phyloP scores from a whole-genome alignment of 768 basidiomycete species.

The Boletellus emodensis region DNA sequence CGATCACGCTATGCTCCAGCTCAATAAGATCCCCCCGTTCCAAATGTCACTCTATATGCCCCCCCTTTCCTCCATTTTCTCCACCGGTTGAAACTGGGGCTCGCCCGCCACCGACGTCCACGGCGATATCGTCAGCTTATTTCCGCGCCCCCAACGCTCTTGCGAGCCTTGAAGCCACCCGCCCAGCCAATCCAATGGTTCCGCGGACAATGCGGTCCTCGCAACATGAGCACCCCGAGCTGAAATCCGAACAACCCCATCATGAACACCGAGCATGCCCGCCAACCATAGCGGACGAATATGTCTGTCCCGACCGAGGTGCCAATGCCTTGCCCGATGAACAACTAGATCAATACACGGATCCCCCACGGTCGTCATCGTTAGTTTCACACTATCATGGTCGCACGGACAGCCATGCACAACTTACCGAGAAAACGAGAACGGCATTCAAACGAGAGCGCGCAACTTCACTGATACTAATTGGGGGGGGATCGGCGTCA shows the following conservation, averaged over 20 bases:
- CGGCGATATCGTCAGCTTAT: neutral
- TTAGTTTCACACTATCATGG: too few species aligned
- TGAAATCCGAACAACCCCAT: slow-evolving; percentile 57
- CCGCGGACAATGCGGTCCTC: slow-evolving; percentile 59
- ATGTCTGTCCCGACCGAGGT: slow-evolving; percentile 71
- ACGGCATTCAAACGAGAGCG: slow-evolving; percentile 75
- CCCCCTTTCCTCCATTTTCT: slow-evolving; percentile 35
- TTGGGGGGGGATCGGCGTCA: neutral
- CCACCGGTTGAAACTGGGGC: neutral
- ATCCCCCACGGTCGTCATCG: too few species aligned
- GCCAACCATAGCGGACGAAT: slow-evolving; percentile 70
- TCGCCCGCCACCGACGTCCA: slow-evolving; percentile 24
- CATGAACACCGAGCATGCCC: slow-evolving; percentile 55
- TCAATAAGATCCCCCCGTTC: slow-evolving; percentile 23
- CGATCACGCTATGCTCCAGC: neutral
- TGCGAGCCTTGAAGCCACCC: slow-evolving; percentile 48
- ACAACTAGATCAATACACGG: slow-evolving; percentile 34
- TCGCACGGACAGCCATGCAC: neutral
- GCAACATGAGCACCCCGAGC: slow-evolving; percentile 51
- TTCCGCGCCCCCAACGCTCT: slow-evolving; percentile 28
- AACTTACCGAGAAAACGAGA: slow-evolving; percentile 58
- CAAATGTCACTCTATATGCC: slow-evolving; percentile 21
- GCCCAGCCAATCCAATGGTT: slow-evolving; percentile 61
- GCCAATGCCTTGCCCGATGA: slow-evolving; percentile 81
- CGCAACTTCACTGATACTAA: slow-evolving; percentile 31